Evolutionary conservation across 2,329 filamentous ascomycete species (phyloP), one percentile per base, ranked within the genome.

Genomic region (Ophiostoma pallidulum): DNA sequence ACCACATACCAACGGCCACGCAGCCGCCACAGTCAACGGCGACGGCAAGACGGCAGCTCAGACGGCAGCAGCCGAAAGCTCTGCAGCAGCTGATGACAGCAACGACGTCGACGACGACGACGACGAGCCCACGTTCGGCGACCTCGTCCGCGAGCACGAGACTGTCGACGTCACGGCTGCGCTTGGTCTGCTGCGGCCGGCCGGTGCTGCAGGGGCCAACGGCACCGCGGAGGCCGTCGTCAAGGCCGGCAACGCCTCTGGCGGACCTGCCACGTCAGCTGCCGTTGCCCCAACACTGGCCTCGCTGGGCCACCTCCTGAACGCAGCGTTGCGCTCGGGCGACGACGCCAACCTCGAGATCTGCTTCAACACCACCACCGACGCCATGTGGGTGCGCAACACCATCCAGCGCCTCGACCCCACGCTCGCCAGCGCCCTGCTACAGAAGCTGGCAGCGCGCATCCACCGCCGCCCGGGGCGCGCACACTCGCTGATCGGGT

Each of bases 341-440:
- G 92, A 98, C 68, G 76, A 78, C 53, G 82, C 84, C 53, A 82
- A 96, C 45, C 82, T 98, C 57, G 91, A 97, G 70, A 89, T 87
- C 1, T 97, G 91, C 66, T 79, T 98, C 58, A 85, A 88, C 59
- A 84, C 84, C 14, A 82, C 77, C 47, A 82, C 77, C 47, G 86
- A 96, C 61, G 66, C 82, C 39, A 70, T 75, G 53, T 90, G 84
- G 53, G 84, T 98, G 55, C 83, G 85, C 61, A 82, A 84, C 57
- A 98, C 92, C 33, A 88, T 98, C 58, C 86, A 95, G 65, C 80
- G 89, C 47, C 78, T 97, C 50, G 88, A 94, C 57, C 94, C 89
- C 24, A 76, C 81, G 3, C 79, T 96, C 20, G 90, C 92, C 7
- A 83, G 81, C 31, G 75, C 71, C 8, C 75, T 98, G 9, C 77